Evolutionary conservation across 73 alveolate species (phyloP).

Genomic region (Paramecium bursaria): DNA sequence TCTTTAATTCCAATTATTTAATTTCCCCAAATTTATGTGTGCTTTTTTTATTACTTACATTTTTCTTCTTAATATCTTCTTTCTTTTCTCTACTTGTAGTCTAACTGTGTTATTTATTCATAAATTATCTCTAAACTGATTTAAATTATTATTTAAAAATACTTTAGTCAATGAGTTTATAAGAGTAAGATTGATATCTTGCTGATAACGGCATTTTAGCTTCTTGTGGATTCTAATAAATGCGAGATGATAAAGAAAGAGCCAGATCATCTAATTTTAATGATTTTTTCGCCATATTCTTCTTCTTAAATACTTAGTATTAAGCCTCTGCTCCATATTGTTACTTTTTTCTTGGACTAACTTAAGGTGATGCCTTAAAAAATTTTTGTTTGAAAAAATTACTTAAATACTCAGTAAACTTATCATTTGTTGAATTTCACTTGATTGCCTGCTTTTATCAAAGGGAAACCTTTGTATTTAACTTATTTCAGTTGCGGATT

Average conservation of each 20-base stretch:
- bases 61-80: background rate
- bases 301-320: constrained; percentile 20
- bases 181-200: constrained; percentile 22
- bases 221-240: constrained; percentile 37
- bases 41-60: constrained; percentile 10
- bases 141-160: background rate
- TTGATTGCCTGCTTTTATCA: background rate
- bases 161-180: constrained; percentile 41
- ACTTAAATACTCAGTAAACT: background rate
- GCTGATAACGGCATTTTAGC: constrained; percentile 57
- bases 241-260: constrained; percentile 28
- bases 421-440: constrained; percentile 40
- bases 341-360: too few relatives aligned
- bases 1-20: constrained; percentile 43
- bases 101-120: constrained; percentile 12
- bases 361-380: background rate
- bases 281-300: background rate
- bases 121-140: constrained; percentile 4
- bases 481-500: constrained; percentile 6
- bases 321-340: too few relatives aligned
- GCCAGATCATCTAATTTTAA: constrained; percentile 41
- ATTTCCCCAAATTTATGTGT: constrained; percentile 1
- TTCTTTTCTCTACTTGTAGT: constrained; percentile 19
- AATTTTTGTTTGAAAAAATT: constrained; percentile 10
- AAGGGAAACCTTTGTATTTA: constrained; percentile 17